These are phyloP conservation scores for Paxillus ammoniavirescens DNA, from an alignment of 768 basidiomycete genomes.

Conservation along the genomic window DNA sequence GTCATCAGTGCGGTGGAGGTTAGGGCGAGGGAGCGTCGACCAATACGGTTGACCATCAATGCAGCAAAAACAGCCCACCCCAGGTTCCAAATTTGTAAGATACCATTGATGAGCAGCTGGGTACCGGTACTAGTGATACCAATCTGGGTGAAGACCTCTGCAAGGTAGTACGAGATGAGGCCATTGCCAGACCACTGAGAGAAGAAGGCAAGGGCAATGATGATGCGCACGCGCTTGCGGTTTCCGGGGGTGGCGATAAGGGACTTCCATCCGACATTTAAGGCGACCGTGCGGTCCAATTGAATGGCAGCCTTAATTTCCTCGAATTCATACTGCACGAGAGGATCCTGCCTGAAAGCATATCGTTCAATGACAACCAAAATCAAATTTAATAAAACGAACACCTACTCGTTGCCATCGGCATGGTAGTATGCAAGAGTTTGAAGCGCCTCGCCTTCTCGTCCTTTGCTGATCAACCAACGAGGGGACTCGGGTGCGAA, in stretches of 20 bases:
- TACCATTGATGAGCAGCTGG: conserved; percentile 82
- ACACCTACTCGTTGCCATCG: conserved; percentile 57
- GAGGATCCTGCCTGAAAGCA: conserved; percentile 49
- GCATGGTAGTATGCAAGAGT: conserved; percentile 83
- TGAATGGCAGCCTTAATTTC: conserved; percentile 81
- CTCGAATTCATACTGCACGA: conserved; percentile 71
- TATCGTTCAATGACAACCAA: neutral
- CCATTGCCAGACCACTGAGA: conserved; percentile 87
- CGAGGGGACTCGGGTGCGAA: conserved; percentile 83
- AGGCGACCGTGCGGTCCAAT: conserved; percentile 57
- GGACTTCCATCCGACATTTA: conserved; percentile 66
- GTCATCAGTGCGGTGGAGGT: conserved; percentile 57
- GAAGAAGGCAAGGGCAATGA: conserved; percentile 78
- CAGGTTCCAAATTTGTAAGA: conserved; percentile 83
- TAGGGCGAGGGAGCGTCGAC: conserved; percentile 72
- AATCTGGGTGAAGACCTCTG: conserved; percentile 64
- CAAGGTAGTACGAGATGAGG: conserved; percentile 82
- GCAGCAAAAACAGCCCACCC: conserved; percentile 58
- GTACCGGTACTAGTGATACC: conserved; percentile 59
- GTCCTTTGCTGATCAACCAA: conserved; percentile 77
- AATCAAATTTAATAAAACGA: neutral
- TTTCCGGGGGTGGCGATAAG: conserved; percentile 69
- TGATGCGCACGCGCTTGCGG: conserved; percentile 72
- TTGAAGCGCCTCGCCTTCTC: conserved; percentile 63
- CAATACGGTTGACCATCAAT: conserved; percentile 60